These are phyloP conservation scores for Aspergillus arachidicola DNA, from an alignment of 2,329 filamentous ascomycete species.

Conservation along the genomic window DNA sequence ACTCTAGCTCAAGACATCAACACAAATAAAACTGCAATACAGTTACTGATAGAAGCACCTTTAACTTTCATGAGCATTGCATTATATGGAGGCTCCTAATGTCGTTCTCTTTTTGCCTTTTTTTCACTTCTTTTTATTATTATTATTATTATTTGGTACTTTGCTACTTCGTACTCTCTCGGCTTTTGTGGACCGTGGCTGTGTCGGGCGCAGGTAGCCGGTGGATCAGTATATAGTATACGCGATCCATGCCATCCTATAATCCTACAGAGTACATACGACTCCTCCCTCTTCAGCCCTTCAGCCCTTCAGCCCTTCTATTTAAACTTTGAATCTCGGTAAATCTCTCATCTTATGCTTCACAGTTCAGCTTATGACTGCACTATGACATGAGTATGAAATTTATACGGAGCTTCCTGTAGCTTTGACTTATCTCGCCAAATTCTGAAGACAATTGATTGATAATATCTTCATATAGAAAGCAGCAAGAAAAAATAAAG, in stretches of 20 bases:
- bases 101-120: background rate
- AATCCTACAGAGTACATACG: background rate
- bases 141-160: background rate
- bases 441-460: background rate
- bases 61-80: background rate
- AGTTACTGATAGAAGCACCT: background rate
- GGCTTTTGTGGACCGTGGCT: background rate
- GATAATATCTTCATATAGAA: background rate
- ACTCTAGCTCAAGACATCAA: background rate
- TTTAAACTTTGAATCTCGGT: background rate
- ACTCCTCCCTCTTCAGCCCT: background rate
- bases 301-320: background rate
- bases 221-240: background rate
- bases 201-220: conserved; percentile 2
- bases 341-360: background rate
- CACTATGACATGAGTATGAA: background rate
- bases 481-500: background rate
- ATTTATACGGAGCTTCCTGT: background rate
- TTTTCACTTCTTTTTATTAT: background rate
- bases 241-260: background rate
- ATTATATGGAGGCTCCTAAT: background rate
- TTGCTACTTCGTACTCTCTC: background rate
- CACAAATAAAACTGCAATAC: background rate
- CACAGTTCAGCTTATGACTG: background rate
- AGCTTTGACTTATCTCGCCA: background rate